Percentiles rank a stretch among this genome's conserved stretches.
Evolutionary conservation across 306 rosid species (phyloP).

Genomic region (Lagenaria siceraria): DNA sequence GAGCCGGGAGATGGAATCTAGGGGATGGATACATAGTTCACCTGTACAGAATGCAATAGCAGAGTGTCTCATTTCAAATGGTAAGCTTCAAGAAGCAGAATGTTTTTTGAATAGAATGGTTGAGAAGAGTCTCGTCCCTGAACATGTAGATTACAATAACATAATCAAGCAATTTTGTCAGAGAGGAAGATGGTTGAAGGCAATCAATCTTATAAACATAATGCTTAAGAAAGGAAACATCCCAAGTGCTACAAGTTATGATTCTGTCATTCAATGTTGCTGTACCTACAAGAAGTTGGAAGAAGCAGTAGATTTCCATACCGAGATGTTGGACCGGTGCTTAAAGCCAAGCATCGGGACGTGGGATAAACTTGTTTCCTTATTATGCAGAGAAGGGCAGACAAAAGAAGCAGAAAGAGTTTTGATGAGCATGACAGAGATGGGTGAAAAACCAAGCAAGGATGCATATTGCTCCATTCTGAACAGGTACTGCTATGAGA

Average conservation of each 20-base stretch:
- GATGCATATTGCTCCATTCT: constrained; percentile 45
- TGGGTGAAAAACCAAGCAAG: constrained; percentile 55
- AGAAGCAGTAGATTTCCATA: constrained; percentile 45
- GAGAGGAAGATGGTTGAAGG: constrained; percentile 40
- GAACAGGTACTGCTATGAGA: constrained; percentile 35
- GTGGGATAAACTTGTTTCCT: constrained; percentile 33
- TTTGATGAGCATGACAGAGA: constrained; percentile 28
- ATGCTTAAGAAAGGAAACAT: constrained; percentile 57
- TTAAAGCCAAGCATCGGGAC: constrained; percentile 45
- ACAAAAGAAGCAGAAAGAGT: constrained; percentile 58
- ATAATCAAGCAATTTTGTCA: constrained; percentile 55
- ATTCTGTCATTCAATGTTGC: constrained; percentile 37
- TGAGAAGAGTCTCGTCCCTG: constrained; percentile 49
- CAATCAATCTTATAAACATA: constrained; percentile 49
- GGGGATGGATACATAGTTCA: constrained; percentile 66
- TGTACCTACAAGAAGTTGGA: constrained; percentile 37
- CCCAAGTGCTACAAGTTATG: constrained; percentile 61
- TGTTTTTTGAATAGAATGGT: constrained; percentile 42
- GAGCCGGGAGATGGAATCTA: constrained; percentile 53
- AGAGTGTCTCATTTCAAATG: constrained; percentile 41
- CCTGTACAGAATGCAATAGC: constrained; percentile 41
- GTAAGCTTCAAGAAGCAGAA: constrained; percentile 60
- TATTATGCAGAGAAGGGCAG: constrained; percentile 40
- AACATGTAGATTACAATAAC: constrained; percentile 46
- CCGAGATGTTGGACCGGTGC: constrained; percentile 50